Conservation (phyloP, 768 basidiomycete species). For the Pulveroboletus sp. region DNA sequence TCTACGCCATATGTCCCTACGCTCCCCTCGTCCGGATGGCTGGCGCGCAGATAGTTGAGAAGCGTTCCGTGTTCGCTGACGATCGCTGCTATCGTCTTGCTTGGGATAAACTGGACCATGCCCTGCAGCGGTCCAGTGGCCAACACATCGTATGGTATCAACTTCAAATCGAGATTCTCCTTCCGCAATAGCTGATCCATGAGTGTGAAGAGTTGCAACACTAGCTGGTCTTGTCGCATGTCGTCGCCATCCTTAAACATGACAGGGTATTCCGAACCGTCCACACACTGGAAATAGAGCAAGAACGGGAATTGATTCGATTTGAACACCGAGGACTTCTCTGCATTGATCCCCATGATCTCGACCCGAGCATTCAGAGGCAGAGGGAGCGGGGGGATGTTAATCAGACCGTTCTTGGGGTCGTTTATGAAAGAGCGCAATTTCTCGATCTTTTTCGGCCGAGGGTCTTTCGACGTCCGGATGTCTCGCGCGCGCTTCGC, state of each 20-base stretch:
- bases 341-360: slow-evolving; percentile 82
- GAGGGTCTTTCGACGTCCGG: slow-evolving; percentile 84
- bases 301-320: slow-evolving; percentile 92
- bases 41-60: slow-evolving; percentile 80
- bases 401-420: slow-evolving; percentile 76
- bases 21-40: slow-evolving; percentile 92
- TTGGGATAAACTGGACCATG: slow-evolving; percentile 94
- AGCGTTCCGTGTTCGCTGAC: slow-evolving; percentile 88
- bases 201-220: slow-evolving; percentile 96
- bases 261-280: slow-evolving; percentile 84
- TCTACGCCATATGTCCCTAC: slow-evolving; percentile 95
- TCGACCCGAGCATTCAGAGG: slow-evolving; percentile 87
- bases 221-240: slow-evolving; percentile 96
- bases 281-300: slow-evolving; percentile 82
- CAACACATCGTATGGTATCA: slow-evolving; percentile 89
- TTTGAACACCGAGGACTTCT: slow-evolving; percentile 95
- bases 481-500: slow-evolving; percentile 85
- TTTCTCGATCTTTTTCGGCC: slow-evolving; percentile 97
- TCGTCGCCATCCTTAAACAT: slow-evolving; percentile 99
- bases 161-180: slow-evolving; percentile 90
- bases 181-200: slow-evolving; percentile 93
- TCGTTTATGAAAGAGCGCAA: slow-evolving; percentile 82
- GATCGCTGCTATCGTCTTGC: slow-evolving; percentile 93
- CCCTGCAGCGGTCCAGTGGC: slow-evolving; percentile 91
- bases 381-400: slow-evolving; percentile 77